Base-by-base conservation (phyloP, 2,329 filamentous ascomycete species). In the Colletotrichum sp. region DNA sequence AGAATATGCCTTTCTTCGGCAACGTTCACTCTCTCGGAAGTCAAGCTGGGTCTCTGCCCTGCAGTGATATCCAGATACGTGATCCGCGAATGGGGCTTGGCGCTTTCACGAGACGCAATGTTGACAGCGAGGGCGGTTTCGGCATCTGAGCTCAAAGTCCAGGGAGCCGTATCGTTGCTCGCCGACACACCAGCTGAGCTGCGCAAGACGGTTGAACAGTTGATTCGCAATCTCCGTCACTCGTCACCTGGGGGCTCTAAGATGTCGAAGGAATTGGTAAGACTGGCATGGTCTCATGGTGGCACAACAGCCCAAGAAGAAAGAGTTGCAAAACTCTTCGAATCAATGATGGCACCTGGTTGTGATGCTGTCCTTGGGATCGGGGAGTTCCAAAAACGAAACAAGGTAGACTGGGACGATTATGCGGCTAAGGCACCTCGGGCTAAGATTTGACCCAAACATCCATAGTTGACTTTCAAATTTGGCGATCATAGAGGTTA, bases 401-500 rank as follows among this genome's bases (percentile, higher is more conserved):
- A 21, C 10, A 52, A 52, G 43, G 10, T 52, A 6, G 43, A 52
- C 43, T 52, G 43, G 43, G 43, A 52, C 5, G 43, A 13, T 0
- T 52, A 13, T 12, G 43, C n/a, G 10, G 43, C n/a, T 0, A 52
- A 21, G 12, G 43, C 43, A 52, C 43, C n/a, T 21, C 43, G n/a
- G 0, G 43, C 43, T 8, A 52, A 52, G 12, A 52, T 52, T 52
- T 52, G n/a, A 52, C 16, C 0, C 18, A 21, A 21, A 52, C 10
- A 52, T 13, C 3, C 10, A 52, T 48, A n/a, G 3, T 0, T 8
- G 5, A 21, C 2, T 6, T 21, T 21, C 43, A 52, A 21, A 21
- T 52, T n/a, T 13, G 10, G n/a, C 3, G 43, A 0, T 48, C n/a
- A 48, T n/a, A 21, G n/a, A 48, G 0, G 4, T 12, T 12, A n/a